Percentiles rank a stretch among this genome's conserved stretches.
Evolutionary conservation across 805 yeast genomes (phyloP).

Genomic region (Metschnikowia dekortorum): DNA sequence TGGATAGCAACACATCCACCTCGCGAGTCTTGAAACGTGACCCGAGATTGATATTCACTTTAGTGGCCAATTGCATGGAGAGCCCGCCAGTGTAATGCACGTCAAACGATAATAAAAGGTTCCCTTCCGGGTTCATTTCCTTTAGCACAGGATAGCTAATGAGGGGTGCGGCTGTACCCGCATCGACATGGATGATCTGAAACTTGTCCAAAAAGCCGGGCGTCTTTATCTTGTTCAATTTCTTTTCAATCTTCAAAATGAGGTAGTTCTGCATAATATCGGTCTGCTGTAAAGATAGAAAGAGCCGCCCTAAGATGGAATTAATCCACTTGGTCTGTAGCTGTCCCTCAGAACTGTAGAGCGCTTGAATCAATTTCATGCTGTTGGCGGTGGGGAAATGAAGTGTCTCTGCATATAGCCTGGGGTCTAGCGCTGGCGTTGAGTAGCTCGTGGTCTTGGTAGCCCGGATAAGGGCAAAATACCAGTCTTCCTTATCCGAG

Average conservation of each 20-base stretch:
- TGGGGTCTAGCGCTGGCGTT: slow-evolving; percentile 37
- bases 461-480: slow-evolving; percentile 77
- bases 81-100: slow-evolving; percentile 73
- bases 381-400: slow-evolving; percentile 69
- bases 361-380: slow-evolving; percentile 65
- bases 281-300: slow-evolving; percentile 72
- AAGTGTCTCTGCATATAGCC: slow-evolving; percentile 63
- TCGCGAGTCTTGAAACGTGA: slow-evolving; percentile 70
- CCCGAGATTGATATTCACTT: slow-evolving; percentile 70
- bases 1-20: slow-evolving; percentile 66
- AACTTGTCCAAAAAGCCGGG: slow-evolving; percentile 89
- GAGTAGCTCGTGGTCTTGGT: slow-evolving; percentile 41
- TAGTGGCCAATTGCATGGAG: slow-evolving; percentile 73
- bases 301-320: slow-evolving; percentile 79
- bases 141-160: slow-evolving; percentile 67
- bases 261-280: slow-evolving; percentile 56
- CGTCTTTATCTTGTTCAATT: slow-evolving; percentile 71
- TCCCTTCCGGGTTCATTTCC: slow-evolving; percentile 78
- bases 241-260: slow-evolving; percentile 57
- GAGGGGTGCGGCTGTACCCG: slow-evolving; percentile 79
- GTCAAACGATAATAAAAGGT: slow-evolving; percentile 54
- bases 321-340: slow-evolving; percentile 86
- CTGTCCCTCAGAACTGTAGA: slow-evolving; percentile 82
- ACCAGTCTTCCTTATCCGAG: slow-evolving; percentile 88
- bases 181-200: slow-evolving; percentile 62